Conservation (phyloP, 768 basidiomycete species). For the Chiua virens region DNA sequence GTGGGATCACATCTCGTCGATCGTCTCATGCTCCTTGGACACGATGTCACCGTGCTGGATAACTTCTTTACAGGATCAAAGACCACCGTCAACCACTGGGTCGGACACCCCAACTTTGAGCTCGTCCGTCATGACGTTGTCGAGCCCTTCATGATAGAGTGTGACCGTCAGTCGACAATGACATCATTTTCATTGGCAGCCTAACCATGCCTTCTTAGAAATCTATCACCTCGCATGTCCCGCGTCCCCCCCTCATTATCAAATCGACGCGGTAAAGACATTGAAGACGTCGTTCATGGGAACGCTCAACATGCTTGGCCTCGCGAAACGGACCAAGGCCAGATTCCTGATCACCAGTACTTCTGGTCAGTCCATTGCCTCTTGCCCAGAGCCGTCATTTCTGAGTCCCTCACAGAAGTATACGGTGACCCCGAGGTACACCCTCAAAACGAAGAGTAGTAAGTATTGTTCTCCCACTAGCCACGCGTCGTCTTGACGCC, state of each 20-base stretch:
- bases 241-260: conserved; percentile 96
- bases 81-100: conserved; percentile 94
- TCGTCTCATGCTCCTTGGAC: conserved; percentile 95
- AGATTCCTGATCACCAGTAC: conserved; percentile 96
- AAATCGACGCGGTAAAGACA: conserved; percentile 97
- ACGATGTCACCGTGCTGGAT: conserved; percentile 95
- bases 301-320: conserved; percentile 96
- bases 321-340: conserved; percentile 96
- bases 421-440: conserved; percentile 99
- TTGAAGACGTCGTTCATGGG: conserved; percentile 99
- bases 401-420: conserved; percentile 59
- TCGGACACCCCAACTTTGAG: conserved; percentile 99
- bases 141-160: conserved; percentile 98
- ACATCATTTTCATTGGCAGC: too few relatives aligned
- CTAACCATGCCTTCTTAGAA: conserved; percentile 45
- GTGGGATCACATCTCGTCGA: conserved; percentile 98
- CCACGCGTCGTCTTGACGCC: conserved; percentile 14
- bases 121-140: conserved; percentile 97
- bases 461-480: conserved; percentile 30
- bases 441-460: conserved; percentile 96
- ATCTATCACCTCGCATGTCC: conserved; percentile 99
- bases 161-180: conserved; percentile 69
- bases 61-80: conserved; percentile 99
- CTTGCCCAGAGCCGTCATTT: not conserved
- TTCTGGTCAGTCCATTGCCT: conserved; percentile 59